Percentiles rank a stretch among this genome's conserved stretches.
These are phyloP conservation scores for Phaeosphaeria sp. DNA, from an alignment of 2,329 filamentous ascomycete species.

Conservation along the genomic window DNA sequence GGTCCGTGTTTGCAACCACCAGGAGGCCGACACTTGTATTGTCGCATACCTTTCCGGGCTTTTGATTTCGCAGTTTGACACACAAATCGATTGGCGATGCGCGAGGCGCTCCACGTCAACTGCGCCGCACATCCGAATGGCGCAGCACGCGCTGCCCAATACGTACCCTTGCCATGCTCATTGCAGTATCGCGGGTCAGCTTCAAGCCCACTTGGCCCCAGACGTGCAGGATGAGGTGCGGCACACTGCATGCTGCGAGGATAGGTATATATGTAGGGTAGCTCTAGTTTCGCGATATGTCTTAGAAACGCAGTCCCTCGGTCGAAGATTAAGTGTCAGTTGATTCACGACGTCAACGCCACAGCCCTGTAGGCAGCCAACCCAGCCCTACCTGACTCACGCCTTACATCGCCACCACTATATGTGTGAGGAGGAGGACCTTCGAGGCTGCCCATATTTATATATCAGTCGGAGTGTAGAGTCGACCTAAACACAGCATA, in stretches of 20 bases:
- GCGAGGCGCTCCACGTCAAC: constrained; percentile 3
- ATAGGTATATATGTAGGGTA: background rate
- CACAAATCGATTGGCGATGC: background rate
- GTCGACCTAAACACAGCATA: background rate
- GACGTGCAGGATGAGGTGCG: constrained; percentile 17
- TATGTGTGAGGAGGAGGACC: constrained; percentile 8
- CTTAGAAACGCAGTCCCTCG: background rate
- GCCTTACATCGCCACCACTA: constrained; percentile 10
- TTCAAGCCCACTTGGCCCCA: constrained; percentile 17
- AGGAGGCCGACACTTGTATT: background rate
- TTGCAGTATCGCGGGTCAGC: constrained; percentile 12
- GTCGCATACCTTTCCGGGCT: constrained; percentile 1
- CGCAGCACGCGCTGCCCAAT: constrained; percentile 19
- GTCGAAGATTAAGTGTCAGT: constrained; percentile 5
- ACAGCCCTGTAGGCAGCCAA: constrained; percentile 23
- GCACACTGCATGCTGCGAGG: constrained; percentile 13
- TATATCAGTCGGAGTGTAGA: constrained; percentile 4
- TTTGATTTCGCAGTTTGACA: background rate
- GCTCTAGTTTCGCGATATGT: background rate
- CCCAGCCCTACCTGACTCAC: constrained; percentile 15
- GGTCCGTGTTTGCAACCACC: constrained; percentile 3
- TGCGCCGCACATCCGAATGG: constrained; percentile 29
- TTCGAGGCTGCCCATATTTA: constrained; percentile 1
- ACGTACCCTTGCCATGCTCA: constrained; percentile 7
- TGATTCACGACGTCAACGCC: constrained; percentile 8